These are phyloP conservation scores for Balamuthia mandrillaris DNA, from an alignment of 208 protist genomes.

Conservation along the genomic window DNA sequence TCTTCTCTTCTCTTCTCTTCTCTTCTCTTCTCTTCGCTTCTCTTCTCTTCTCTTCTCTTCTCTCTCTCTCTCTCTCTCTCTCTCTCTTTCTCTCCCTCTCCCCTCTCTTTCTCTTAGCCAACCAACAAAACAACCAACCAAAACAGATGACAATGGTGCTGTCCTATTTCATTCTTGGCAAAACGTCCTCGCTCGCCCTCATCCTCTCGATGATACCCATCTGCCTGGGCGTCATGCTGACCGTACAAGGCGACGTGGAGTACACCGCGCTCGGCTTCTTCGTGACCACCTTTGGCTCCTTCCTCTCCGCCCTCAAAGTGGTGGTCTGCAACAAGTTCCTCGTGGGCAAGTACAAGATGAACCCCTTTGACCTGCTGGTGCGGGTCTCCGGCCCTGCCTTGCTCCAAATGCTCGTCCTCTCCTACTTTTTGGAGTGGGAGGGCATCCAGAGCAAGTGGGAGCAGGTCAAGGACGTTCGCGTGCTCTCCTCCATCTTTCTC, in stretches of 20 bases:
- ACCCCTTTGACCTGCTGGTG: slow-evolving; percentile 48
- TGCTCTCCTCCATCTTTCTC: slow-evolving; percentile 12
- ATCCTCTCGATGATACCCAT: background rate
- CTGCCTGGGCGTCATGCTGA: background rate
- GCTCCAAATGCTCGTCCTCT: background rate
- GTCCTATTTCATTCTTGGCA: background rate
- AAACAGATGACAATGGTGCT: background rate
- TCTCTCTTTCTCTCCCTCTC: too few species aligned
- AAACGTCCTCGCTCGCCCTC: background rate
- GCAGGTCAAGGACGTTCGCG: background rate
- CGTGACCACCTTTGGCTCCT: slow-evolving; percentile 35
- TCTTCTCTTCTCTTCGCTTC: too few species aligned
- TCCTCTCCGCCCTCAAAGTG: slow-evolving; percentile 37
- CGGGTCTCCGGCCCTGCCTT: background rate
- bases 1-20: background rate
- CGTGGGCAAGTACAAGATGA: slow-evolving; percentile 13
- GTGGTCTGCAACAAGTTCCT: slow-evolving; percentile 47
- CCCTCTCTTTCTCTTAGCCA: background rate
- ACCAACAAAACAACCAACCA: background rate
- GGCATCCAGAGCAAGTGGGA: background rate
- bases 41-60: too few species aligned
- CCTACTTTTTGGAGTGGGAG: background rate
- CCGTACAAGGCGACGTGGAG: background rate
- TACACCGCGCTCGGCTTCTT: background rate
- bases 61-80: too few species aligned